A percentile compares a stretch with the other conserved stretches of the same genome.
Conservation (phyloP, 192 early-diverging fungal genomes). For the Umbelopsis ramanniana region DNA sequence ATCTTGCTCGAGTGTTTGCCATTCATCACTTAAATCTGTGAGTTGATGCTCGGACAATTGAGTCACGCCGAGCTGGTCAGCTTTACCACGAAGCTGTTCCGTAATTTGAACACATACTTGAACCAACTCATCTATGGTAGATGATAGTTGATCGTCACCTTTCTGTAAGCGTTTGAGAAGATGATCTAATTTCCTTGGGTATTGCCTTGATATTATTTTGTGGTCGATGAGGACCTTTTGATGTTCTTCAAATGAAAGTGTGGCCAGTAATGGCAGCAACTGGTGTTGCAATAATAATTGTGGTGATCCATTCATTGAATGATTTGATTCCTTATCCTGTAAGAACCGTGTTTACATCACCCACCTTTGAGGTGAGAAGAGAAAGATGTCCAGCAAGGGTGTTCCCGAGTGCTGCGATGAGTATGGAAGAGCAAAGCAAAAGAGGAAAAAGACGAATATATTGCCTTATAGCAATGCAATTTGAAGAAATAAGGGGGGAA, state of each 20-base stretch:
- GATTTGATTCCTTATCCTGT: too few species aligned
- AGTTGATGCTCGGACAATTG: constrained; percentile 5
- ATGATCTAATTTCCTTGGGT: background rate
- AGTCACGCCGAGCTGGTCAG: background rate
- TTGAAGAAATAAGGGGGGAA: too few species aligned
- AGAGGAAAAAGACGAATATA: constrained; percentile 3
- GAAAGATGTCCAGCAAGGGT: background rate
- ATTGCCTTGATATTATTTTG: background rate
- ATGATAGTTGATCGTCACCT: background rate
- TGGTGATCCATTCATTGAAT: constrained; percentile 3
- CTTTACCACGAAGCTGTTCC: background rate
- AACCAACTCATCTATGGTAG: constrained; percentile 5
- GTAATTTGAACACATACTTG: constrained; percentile 5
- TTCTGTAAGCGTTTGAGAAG: background rate
- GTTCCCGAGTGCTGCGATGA: background rate
- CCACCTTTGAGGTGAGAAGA: background rate
- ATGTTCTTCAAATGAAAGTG: background rate
- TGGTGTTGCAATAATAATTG: background rate
- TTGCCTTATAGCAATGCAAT: background rate
- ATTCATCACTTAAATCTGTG: background rate
- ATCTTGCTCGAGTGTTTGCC: constrained; percentile 17
- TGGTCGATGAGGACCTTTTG: background rate
- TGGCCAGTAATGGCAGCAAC: constrained; percentile 1
- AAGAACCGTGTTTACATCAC: too few species aligned
- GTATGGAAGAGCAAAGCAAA: background rate